These are phyloP conservation scores for Saccharomyces hybrid DNA, from an alignment of 1,139 yeast genomes.

Conservation along the genomic window DNA sequence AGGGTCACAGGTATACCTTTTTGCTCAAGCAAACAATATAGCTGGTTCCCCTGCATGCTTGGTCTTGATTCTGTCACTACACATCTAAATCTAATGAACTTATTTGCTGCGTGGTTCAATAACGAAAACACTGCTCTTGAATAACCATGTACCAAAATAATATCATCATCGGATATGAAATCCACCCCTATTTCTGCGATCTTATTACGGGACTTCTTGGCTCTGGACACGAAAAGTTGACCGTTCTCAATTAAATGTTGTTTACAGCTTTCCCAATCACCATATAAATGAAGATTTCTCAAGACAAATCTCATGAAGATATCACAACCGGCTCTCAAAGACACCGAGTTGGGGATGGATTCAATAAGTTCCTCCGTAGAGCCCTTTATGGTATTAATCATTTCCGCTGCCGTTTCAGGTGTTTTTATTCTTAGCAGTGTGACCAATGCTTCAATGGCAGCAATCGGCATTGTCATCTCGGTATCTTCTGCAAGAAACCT, in stretches of 20 bases:
- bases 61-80: conserved; percentile 92
- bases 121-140: conserved; percentile 85
- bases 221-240: conserved; percentile 81
- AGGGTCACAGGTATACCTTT: conserved; percentile 88
- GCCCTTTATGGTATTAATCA: conserved; percentile 69
- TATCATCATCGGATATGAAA: conserved; percentile 89
- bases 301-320: conserved; percentile 88
- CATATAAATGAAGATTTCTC: conserved; percentile 77
- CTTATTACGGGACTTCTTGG: conserved; percentile 79
- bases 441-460: conserved; percentile 92
- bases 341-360: conserved; percentile 82
- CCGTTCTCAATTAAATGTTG: conserved; percentile 89
- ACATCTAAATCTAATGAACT: conserved; percentile 76
- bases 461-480: conserved; percentile 98
- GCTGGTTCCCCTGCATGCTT: conserved; percentile 65
- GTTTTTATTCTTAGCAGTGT: conserved; percentile 72
- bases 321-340: conserved; percentile 95
- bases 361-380: conserved; percentile 68
- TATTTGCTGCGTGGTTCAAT: conserved; percentile 63
- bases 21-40: conserved; percentile 61
- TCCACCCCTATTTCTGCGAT: conserved; percentile 85
- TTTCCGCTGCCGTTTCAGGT: conserved; percentile 89
- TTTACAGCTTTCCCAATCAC: conserved; percentile 95
- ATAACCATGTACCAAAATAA: conserved; percentile 80
- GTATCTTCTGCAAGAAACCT: conserved; percentile 76